Evolutionary conservation across 306 rosid species (phyloP).

Genomic region (Sphenostylis stenocarpa): DNA sequence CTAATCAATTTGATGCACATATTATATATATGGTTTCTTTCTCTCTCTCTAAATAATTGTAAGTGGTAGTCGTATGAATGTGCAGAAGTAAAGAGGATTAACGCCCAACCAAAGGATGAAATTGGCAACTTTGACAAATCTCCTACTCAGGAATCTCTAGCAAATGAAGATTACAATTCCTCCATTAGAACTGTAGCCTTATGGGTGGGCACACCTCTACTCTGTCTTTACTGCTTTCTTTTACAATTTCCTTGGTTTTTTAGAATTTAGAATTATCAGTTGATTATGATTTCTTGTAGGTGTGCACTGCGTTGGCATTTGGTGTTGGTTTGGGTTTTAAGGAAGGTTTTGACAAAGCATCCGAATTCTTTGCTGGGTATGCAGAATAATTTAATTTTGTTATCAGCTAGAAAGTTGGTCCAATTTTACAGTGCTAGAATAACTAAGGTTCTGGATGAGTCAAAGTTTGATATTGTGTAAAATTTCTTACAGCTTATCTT

Average conservation of each 20-base stretch:
- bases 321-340: slow-evolving; percentile 79
- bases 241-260: slow-evolving; percentile 12
- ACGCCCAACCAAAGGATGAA: slow-evolving; percentile 43
- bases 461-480: background rate
- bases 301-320: slow-evolving; percentile 73
- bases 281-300: slow-evolving; percentile 45
- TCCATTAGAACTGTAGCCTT: slow-evolving; percentile 73
- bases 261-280: background rate
- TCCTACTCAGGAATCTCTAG: slow-evolving; percentile 37
- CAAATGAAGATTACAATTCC: slow-evolving; percentile 46
- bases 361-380: slow-evolving; percentile 94
- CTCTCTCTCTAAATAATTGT: background rate
- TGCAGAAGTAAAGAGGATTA: slow-evolving; percentile 53
- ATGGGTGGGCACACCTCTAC: slow-evolving; percentile 62
- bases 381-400: slow-evolving; percentile 26
- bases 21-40: background rate
- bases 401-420: slow-evolving; percentile 2
- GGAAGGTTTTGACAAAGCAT: slow-evolving; percentile 75
- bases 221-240: slow-evolving; percentile 19
- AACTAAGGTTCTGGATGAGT: slow-evolving; percentile 17
- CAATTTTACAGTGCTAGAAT: background rate
- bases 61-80: slow-evolving; percentile 23
- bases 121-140: slow-evolving; percentile 28
- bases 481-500: slow-evolving; percentile 9
- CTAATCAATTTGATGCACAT: background rate